These are phyloP conservation scores for Primulina tabacum DNA, from an alignment of 257 asterid genomes.

Conservation along the genomic window DNA sequence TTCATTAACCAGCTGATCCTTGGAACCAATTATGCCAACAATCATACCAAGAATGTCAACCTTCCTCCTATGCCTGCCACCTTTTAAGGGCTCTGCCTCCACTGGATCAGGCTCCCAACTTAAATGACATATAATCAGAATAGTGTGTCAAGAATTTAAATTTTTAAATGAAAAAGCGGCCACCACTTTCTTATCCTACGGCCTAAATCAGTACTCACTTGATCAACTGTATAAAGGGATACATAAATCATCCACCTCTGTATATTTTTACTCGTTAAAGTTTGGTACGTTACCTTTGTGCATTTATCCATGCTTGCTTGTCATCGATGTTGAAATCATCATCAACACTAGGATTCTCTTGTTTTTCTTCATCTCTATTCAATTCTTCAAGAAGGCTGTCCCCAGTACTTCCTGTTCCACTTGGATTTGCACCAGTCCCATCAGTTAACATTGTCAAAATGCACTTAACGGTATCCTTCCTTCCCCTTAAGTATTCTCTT, in stretches of 20 bases:
- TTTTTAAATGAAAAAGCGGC: slow-evolving; percentile 17
- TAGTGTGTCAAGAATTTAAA: slow-evolving; percentile 32
- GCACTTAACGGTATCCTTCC: slow-evolving; percentile 95
- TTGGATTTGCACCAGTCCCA: slow-evolving; percentile 85
- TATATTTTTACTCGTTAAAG: background rate
- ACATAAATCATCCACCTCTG: slow-evolving; percentile 1
- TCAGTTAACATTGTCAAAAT: slow-evolving; percentile 97
- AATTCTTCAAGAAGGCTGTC: slow-evolving; percentile 97
- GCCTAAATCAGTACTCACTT: slow-evolving; percentile 10
- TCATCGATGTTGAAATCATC: slow-evolving; percentile 78
- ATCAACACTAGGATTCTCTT: slow-evolving; percentile 64
- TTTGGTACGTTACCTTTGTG: slow-evolving; percentile 54
- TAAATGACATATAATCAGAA: slow-evolving; percentile 29
- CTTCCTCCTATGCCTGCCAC: slow-evolving; percentile 76
- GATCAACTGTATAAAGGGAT: slow-evolving; percentile 8
- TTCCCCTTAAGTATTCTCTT: slow-evolving; percentile 90
- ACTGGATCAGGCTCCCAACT: slow-evolving; percentile 99
- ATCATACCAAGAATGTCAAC: slow-evolving; percentile 95
- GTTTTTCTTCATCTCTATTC: slow-evolving; percentile 95
- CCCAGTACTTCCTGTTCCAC: slow-evolving; percentile 73
- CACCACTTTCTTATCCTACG: slow-evolving; percentile 1
- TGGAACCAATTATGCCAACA: slow-evolving; percentile 93
- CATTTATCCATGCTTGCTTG: slow-evolving; percentile 91
- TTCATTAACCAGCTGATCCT: slow-evolving; percentile 96
- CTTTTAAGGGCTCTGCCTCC: slow-evolving; percentile 89